A percentile compares a stretch with the other conserved stretches of the same genome.
phyloP scores from a whole-genome alignment of 2,329 filamentous ascomycete genomes.

The Lecanosticta acicola region DNA sequence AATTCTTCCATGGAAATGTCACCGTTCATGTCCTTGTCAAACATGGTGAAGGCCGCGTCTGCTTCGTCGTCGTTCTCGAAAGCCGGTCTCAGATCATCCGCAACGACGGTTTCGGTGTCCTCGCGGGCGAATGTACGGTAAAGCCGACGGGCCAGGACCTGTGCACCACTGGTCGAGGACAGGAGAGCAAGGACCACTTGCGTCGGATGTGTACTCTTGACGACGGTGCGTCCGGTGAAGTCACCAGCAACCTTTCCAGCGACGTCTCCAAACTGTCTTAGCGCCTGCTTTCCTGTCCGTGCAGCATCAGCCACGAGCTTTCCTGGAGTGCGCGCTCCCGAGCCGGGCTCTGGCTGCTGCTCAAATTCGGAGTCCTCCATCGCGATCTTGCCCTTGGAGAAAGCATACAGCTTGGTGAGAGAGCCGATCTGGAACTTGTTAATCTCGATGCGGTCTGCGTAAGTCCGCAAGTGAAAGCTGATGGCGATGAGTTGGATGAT shows the following conservation, averaged over 20 bases:
- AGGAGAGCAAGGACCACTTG: conserved; percentile 79
- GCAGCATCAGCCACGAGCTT: conserved; percentile 62
- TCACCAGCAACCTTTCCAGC: conserved; percentile 84
- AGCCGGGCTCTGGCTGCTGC: conserved; percentile 38
- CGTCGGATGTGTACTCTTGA: conserved; percentile 68
- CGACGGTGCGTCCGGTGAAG: conserved; percentile 70
- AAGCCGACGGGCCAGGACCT: conserved; percentile 78
- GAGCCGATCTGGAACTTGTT: conserved; percentile 83
- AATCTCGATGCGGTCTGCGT: conserved; percentile 81
- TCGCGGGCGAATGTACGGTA: conserved; percentile 79
- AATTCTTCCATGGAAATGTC: conserved; percentile 95
- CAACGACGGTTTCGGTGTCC: conserved; percentile 67
- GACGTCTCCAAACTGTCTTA: conserved; percentile 77
- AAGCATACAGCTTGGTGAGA: conserved; percentile 59
- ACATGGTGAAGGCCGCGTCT: conserved; percentile 82
- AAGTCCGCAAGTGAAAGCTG: conserved; percentile 85
- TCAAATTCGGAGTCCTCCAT: conserved; percentile 74
- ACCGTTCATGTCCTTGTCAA: conserved; percentile 93
- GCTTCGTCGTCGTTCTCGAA: conserved; percentile 82
- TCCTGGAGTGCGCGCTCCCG: conserved; percentile 69
- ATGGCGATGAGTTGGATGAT: conserved; percentile 92
- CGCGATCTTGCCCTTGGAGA: conserved; percentile 58
- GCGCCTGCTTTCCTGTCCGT: conserved; percentile 66
- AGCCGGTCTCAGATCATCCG: conserved; percentile 70
- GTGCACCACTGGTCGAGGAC: conserved; percentile 64